Base-by-base conservation (phyloP, 768 basidiomycete species). In the Russula brevipes region DNA sequence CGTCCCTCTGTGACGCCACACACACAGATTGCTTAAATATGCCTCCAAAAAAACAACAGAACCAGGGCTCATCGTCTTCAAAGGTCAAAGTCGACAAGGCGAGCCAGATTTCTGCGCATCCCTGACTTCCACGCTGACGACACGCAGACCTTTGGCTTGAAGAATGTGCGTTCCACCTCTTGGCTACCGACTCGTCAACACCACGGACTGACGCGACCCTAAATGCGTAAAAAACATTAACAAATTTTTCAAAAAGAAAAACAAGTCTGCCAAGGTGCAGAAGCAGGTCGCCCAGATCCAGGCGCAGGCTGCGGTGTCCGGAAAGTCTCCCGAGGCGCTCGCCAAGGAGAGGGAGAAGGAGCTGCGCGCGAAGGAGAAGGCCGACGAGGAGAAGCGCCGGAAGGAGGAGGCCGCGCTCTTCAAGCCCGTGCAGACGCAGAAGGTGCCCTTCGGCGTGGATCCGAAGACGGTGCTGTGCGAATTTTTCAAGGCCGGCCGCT, bases 381-480 rank as follows among this genome's bases (percentile, higher is more conserved):
- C 78, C 0, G 90, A 92, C 17, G 91, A 89, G 72, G 92, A 90
- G 76, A 91, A 93, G 72, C 82, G 86, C 55, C 81, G 78, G 74
- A 92, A 88, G 75, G 90, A 95, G 77, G 88, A 94, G 68, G 89
- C 90, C 2, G 88, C 85, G 30, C 75, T 97, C 67, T 79, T 95
- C 70, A 87, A 88, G 70, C 88, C 91, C 52, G 86, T 87, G 54
- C 87, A 90, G 72, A 71, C 78, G 55, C 92, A 94, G 79, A 94
- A 91, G 72, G 82, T 98, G 47, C 92, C 96, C 0, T 93, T 96
- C 62, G 96, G 96, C 30, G 93, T 94, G 51, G 95, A 98, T 75
- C 96, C 95, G 33, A 98, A 97, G 81, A 94, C 91, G 14, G 78
- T 98, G 39, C 79, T 98, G 39, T 98, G 97, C 73, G 87, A 82